Conservation (phyloP, 177 flowering plant species). For the Vitis hybrid region DNA sequence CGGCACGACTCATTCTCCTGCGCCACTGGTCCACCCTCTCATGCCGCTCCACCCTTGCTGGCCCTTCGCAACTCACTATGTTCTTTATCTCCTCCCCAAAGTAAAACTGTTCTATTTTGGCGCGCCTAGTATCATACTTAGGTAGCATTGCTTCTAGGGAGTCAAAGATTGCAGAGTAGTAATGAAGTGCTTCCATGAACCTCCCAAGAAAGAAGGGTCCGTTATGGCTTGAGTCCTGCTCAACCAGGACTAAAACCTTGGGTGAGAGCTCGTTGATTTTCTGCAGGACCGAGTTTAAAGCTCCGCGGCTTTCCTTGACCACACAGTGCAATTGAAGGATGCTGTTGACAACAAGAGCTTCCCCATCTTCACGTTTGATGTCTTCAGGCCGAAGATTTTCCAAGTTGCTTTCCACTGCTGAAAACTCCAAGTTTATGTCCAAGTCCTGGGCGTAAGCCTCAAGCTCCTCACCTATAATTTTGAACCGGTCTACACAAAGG, state of each 20-base stretch:
- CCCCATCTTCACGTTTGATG: constrained; percentile 37
- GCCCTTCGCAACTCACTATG: constrained; percentile 79
- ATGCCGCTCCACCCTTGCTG: constrained; percentile 69
- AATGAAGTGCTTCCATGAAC: constrained; percentile 68
- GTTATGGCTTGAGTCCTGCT: constrained; percentile 79
- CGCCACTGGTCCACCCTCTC: constrained; percentile 80
- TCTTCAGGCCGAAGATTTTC: constrained; percentile 51
- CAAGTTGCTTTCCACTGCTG: constrained; percentile 47
- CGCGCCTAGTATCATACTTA: constrained; percentile 62
- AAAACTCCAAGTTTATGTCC: constrained; percentile 50
- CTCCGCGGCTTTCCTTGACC: constrained; percentile 80
- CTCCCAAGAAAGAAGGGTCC: constrained; percentile 82
- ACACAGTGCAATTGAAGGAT: constrained; percentile 72
- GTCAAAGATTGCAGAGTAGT: constrained; percentile 54
- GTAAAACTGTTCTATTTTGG: constrained; percentile 75
- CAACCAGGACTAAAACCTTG: constrained; percentile 48
- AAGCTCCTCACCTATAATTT: constrained; percentile 50
- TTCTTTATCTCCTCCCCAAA: constrained; percentile 80
- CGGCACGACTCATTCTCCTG: constrained; percentile 76
- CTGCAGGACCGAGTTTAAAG: constrained; percentile 63
- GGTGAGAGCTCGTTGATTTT: constrained; percentile 58
- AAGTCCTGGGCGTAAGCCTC: constrained; percentile 37
- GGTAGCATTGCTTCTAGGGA: constrained; percentile 70
- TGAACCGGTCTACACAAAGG: constrained; percentile 22
- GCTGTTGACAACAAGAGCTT: constrained; percentile 62